Evolutionary conservation across 768 basidiomycete species (phyloP).

Genomic region (Podaxis sp.): DNA sequence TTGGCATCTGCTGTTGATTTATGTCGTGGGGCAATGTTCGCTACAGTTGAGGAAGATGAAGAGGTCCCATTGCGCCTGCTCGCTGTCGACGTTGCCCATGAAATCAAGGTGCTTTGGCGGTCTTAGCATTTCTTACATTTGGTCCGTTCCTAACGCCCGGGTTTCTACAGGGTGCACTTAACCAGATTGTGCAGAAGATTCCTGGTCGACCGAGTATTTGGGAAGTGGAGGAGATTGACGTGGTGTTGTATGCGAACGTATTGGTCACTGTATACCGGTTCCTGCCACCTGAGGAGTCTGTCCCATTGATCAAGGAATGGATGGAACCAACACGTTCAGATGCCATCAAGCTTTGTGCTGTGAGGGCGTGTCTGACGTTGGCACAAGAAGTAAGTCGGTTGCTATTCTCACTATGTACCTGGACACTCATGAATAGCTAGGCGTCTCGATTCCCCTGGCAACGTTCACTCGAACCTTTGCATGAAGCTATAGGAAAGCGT

Average conservation of each 20-base stretch:
- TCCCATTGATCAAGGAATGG: constrained; percentile 61
- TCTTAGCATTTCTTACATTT: neutral
- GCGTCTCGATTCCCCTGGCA: constrained; percentile 57
- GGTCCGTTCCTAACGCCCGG: neutral
- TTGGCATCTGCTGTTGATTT: constrained; percentile 76
- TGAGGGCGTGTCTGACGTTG: constrained; percentile 72
- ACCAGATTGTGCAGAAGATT: constrained; percentile 1
- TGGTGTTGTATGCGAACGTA: constrained; percentile 74
- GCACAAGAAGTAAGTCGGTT: constrained; percentile 56
- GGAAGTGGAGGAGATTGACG: constrained; percentile 75
- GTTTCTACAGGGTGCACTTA: constrained; percentile 23
- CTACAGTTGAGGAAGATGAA: constrained; percentile 37
- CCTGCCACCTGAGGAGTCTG: constrained; percentile 58
- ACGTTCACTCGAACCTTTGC: constrained; percentile 48
- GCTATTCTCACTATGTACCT: neutral
- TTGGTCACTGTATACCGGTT: constrained; percentile 74
- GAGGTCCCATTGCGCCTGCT: constrained; percentile 66
- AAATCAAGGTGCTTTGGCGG: constrained; percentile 61
- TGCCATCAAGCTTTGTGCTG: constrained; percentile 74
- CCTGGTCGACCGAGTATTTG: constrained; percentile 36
- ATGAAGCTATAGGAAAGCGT: constrained; percentile 43
- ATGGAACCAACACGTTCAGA: constrained; percentile 78
- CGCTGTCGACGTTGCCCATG: constrained; percentile 73
- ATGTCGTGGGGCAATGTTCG: constrained; percentile 65
- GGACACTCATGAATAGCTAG: constrained; percentile 30